Conservation (phyloP, 345 rosid genomes). For the Eucalyptus cladocalyx region DNA sequence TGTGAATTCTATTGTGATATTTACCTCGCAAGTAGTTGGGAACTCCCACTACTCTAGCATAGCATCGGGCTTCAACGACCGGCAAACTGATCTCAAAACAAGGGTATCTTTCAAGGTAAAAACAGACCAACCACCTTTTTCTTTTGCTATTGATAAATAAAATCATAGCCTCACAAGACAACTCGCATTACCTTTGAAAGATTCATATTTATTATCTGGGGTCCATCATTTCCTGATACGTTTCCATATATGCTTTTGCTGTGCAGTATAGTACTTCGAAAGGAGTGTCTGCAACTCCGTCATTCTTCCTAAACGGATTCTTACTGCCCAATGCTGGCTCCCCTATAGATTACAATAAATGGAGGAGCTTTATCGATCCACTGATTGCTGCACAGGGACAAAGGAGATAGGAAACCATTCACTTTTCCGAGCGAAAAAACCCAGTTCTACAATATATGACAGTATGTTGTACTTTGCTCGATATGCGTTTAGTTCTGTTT, state of each 20-base stretch:
- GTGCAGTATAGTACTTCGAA: conserved; percentile 40
- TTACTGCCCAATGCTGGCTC: conserved; percentile 20
- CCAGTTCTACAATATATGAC: background rate
- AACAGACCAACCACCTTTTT: background rate
- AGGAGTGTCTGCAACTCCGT: conserved; percentile 36
- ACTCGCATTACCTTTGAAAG: background rate
- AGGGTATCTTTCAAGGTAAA: conserved; percentile 83
- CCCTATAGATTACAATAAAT: conserved; percentile 19
- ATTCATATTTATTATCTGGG: background rate
- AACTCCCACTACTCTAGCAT: conserved; percentile 35
- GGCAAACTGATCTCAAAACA: conserved; percentile 51
- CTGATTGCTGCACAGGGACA: background rate
- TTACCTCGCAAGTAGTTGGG: conserved; percentile 40
- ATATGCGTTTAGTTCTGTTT: background rate
- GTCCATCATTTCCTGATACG: background rate
- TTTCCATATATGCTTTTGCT: background rate
- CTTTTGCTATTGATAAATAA: background rate
- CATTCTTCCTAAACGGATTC: conserved; percentile 33
- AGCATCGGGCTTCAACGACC: conserved; percentile 45
- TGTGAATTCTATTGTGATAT: conserved; percentile 39
- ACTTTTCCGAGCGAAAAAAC: background rate
- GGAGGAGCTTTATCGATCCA: conserved; percentile 30
- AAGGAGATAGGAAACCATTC: background rate
- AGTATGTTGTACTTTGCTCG: background rate
- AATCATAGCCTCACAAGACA: background rate